phyloP scores from a whole-genome alignment of 2,329 filamentous ascomycete genomes.

The Clarireedia monteithiana region DNA sequence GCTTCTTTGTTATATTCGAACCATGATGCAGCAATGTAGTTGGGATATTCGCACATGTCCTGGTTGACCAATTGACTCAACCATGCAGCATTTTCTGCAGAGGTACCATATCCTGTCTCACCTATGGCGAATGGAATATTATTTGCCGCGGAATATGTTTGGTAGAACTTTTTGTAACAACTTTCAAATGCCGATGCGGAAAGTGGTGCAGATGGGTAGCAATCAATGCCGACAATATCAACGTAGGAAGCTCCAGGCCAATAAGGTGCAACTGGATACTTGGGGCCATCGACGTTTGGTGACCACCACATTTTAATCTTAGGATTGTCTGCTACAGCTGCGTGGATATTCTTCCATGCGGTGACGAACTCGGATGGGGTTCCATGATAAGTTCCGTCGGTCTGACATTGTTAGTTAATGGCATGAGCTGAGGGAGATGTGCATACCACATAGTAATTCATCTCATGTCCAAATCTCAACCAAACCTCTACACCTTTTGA shows the following conservation, averaged over 20 bases:
- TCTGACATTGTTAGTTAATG: not conserved
- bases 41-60: constrained; percentile 10
- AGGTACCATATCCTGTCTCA: constrained; percentile 6
- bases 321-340: not conserved
- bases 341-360: constrained; percentile 8
- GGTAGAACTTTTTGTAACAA: constrained; percentile 7
- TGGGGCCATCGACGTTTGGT: not conserved
- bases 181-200: not conserved
- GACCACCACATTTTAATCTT: constrained; percentile 10
- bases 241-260: constrained; percentile 8
- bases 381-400: constrained; percentile 2
- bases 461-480: constrained; percentile 12
- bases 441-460: constrained; percentile 11
- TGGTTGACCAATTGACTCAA: constrained; percentile 7
- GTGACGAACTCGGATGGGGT: constrained; percentile 4
- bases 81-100: constrained; percentile 5
- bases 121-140: constrained; percentile 10
- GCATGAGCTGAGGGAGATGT: not conserved
- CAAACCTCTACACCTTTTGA: constrained; percentile 7
- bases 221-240: constrained; percentile 9
- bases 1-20: constrained; percentile 10
- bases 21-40: constrained; percentile 8
- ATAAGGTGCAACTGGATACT: not conserved
- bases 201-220: not conserved
- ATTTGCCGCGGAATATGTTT: constrained; percentile 2